phyloP scores from a whole-genome alignment of 2,329 filamentous ascomycete genomes.

The Fusarium mundagurra region DNA sequence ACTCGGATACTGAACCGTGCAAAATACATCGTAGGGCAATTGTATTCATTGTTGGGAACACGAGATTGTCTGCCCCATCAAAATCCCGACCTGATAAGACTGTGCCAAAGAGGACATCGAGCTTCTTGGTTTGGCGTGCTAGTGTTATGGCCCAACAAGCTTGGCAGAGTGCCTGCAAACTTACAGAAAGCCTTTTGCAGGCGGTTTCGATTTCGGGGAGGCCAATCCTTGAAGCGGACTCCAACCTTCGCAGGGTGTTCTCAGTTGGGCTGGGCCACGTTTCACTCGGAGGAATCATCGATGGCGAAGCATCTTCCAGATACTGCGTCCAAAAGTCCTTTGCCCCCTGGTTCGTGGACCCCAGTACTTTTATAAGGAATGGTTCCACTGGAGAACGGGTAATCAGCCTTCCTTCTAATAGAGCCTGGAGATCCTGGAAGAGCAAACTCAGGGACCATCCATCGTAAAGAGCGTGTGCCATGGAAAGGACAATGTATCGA shows the following conservation, averaged over 20 bases:
- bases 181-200: conserved; percentile 74
- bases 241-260: conserved; percentile 14
- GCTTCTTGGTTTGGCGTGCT: conserved; percentile 66
- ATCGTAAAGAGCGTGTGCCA: conserved; percentile 90
- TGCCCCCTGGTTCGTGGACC: conserved; percentile 32
- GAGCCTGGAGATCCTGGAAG: conserved; percentile 74
- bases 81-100: conserved; percentile 87
- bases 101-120: conserved; percentile 85
- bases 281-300: conserved; percentile 41
- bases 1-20: conserved; percentile 71
- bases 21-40: conserved; percentile 78
- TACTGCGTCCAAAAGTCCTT: conserved; percentile 76
- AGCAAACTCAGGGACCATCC: conserved; percentile 83
- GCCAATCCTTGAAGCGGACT: conserved; percentile 8
- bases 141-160: conserved; percentile 79
- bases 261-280: neutral
- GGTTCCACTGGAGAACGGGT: conserved; percentile 59
- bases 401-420: conserved; percentile 62
- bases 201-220: conserved; percentile 55
- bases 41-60: conserved; percentile 95
- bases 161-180: conserved; percentile 79
- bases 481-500: conserved; percentile 69
- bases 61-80: conserved; percentile 70
- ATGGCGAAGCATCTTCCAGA: conserved; percentile 62
- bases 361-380: conserved; percentile 55